Percentiles rank a stretch among this genome's conserved stretches.
Evolutionary conservation across 176 grass and related monocot genomes (phyloP).

Genomic region (Raddia guianensis): DNA sequence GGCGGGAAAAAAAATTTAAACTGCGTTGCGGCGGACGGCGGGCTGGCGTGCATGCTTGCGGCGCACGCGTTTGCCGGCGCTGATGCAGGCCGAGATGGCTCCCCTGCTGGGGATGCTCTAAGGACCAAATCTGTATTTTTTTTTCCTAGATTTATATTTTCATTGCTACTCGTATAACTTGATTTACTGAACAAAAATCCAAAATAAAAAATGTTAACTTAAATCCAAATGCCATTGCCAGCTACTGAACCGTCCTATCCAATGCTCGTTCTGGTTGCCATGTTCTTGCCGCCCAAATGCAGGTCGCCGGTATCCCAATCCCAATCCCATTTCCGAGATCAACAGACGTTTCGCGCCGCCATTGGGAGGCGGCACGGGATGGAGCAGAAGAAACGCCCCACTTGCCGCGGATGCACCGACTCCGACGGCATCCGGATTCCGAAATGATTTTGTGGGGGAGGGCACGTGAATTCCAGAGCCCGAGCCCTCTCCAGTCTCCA

Average conservation of each 20-base stretch:
- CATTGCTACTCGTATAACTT: no score
- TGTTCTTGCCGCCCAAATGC: not conserved
- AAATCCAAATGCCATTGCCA: not conserved
- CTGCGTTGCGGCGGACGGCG: no score
- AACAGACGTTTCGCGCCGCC: conserved; percentile 4
- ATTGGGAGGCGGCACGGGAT: not conserved
- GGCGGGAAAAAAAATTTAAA: no score
- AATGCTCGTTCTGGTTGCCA: not conserved
- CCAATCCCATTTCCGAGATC: no score
- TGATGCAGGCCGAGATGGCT: no score
- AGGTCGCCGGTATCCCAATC: not conserved
- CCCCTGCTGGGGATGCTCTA: no score
- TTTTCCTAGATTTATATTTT: no score
- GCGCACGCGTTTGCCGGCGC: no score
- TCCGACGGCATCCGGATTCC: conserved; percentile 3
- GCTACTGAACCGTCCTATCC: conserved; percentile 15
- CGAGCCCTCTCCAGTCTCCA: not conserved
- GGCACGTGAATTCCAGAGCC: conserved; percentile 35
- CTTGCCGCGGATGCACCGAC: not conserved
- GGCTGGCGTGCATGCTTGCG: no score
- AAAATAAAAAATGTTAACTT: no score
- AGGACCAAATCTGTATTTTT: no score
- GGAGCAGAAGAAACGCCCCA: conserved; percentile 15
- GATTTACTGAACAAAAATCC: not conserved
- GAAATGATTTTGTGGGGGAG: not conserved